Base-by-base conservation (phyloP, 2,329 filamentous ascomycete genomes). In the Chaetothyriales sp. region DNA sequence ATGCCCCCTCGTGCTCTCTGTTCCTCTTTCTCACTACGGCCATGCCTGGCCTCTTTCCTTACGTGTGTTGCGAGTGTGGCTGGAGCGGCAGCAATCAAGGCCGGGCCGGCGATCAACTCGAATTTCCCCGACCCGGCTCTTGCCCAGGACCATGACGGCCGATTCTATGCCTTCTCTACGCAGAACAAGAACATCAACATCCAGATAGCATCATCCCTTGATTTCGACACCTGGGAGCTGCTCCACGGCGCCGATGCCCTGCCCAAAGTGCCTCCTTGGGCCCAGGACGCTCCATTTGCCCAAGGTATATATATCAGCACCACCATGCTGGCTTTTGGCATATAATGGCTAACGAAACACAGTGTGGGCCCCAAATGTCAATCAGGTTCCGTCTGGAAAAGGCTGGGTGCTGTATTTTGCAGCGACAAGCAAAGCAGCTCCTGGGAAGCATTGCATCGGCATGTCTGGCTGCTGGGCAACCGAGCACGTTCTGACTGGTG, bases 321-420 rank as follows among this genome's bases (percentile, higher is more conserved):
- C 10, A 81, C 78, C 78, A 78, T 78, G 0, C 78, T 77, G 8
- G 77, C 79, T 59, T 59, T 73, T 81, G 2, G 68, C 69, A 5
- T 65, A 66, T 22, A 62, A 65, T 48, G 9, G 8, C 43, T 19
- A 12, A 19, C 43, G n/a, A 6, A 15, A 44, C 7, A 4, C 12
- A 44, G 43, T 22, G 3, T 19, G 43, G 18, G 43, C 43, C n/a
- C 18, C 43, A 8, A 18, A 44, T 22, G 20, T 19, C 43, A 19
- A 19, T 12, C 43, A 10, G 43, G 2, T 19, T 3, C 43, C 43
- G 43, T 19, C 43, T 73, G 71, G 5, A 67, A 62, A 3, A 22
- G 18, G 18, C 12, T 79, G 75, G 60, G 70, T 78, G 42, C 72
- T 80, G 66, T 79, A 78, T 65, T 79, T 73, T 61, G 70, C 73